phyloP scores from a whole-genome alignment of 176 grass and related monocot species.

The Eleusine coracana region DNA sequence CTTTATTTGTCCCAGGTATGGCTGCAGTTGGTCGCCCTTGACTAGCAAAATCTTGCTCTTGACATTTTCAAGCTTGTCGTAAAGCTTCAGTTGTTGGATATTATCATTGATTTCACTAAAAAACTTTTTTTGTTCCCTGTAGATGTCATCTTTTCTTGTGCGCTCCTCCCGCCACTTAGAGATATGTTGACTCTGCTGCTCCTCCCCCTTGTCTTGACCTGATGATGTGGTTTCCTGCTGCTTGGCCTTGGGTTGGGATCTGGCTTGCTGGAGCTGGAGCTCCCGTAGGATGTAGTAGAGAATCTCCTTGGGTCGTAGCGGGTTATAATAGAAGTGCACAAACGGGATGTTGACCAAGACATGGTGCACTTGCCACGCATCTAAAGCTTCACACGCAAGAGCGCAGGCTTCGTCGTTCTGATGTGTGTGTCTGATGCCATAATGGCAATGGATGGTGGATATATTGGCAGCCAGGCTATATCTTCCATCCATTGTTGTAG shows the following conservation, averaged over 20 bases:
- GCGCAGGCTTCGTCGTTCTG: no score
- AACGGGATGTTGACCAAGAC: background rate
- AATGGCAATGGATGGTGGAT: no score
- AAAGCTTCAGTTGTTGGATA: background rate
- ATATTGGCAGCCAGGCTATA: background rate
- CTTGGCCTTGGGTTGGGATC: background rate
- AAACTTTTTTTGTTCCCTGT: background rate
- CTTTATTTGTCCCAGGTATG: background rate
- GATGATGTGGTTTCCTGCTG: background rate
- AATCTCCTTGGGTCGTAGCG: background rate
- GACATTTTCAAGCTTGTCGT: background rate
- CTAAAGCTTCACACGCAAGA: no score
- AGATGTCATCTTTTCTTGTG: background rate
- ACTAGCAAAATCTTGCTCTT: background rate
- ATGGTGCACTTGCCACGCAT: no score
- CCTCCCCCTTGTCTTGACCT: no score
- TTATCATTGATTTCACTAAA: accelerated
- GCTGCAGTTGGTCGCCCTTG: background rate
- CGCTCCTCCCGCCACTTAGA: background rate
- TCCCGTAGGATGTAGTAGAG: constrained; percentile 31
- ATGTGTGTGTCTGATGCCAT: no score
- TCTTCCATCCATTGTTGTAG: no score
- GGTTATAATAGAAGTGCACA: accelerated
- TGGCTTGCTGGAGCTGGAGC: background rate
- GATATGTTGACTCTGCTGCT: background rate